Conservation (phyloP, 1,139 yeast genomes). For the Yamadazyma conglobata region DNA sequence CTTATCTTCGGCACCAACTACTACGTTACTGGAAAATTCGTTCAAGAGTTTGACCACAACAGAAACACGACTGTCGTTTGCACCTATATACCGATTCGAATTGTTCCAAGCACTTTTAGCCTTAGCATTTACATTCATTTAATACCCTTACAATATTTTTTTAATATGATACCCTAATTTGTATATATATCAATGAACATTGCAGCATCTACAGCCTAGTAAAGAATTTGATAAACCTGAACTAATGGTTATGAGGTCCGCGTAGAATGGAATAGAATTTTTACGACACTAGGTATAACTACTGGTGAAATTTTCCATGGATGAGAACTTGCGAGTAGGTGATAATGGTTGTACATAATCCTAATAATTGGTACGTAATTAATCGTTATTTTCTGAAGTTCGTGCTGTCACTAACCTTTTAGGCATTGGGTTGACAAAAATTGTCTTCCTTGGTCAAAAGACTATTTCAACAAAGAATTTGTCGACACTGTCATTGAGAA, state of each 20-base stretch:
- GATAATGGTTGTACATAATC: constrained; percentile 72
- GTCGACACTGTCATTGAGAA: constrained; percentile 31
- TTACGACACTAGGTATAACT: too few relatives aligned
- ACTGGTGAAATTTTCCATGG: neutral
- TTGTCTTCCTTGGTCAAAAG: constrained; percentile 72
- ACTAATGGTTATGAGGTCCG: constrained; percentile 5
- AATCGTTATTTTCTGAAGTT: neutral
- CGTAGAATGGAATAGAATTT: constrained; percentile 11
- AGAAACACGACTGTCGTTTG: too few relatives aligned
- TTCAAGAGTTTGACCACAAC: constrained; percentile 3
- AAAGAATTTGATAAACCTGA: neutral
- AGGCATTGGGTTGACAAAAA: constrained; percentile 86
- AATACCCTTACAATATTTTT: too few relatives aligned
- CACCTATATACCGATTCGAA: too few relatives aligned
- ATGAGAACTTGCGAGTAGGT: neutral
- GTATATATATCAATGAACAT: too few relatives aligned
- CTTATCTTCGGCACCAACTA: constrained; percentile 2
- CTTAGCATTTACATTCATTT: neutral
- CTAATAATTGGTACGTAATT: constrained; percentile 70
- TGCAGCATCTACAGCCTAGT: too few relatives aligned
- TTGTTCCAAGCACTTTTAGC: constrained; percentile 3
- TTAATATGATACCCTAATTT: too few relatives aligned
- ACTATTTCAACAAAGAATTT: constrained; percentile 49
- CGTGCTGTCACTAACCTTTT: constrained; percentile 18
- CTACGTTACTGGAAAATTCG: constrained; percentile 9